Base-by-base conservation (phyloP, 2,329 filamentous ascomycete genomes). In the Trichophyton equinum region DNA sequence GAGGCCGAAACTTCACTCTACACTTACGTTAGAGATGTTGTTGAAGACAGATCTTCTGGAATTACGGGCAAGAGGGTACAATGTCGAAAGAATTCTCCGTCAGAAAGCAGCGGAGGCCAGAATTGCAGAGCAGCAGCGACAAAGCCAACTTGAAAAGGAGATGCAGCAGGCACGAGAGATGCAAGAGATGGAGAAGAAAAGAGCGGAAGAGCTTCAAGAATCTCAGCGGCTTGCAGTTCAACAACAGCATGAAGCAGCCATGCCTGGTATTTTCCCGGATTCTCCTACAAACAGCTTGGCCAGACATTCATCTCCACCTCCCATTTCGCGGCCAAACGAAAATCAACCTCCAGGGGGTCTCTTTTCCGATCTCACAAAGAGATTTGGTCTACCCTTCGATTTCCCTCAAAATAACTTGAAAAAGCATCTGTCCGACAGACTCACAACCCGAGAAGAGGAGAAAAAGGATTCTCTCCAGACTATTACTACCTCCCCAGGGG, bases 71-170 rank as follows among this genome's bases (percentile, higher is more conserved):
- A 89, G 94, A 65, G 94, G 94, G 1, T 97, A 96, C 78, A 97
- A 99, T 66, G 94, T 99, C 44, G 90, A 96, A 69, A 87, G 94
- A 57, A 97, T 99, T 64, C 79, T 99, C 22, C 84, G 89, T 42
- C 87, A 87, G 60, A 95, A 95, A 75, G 90, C 88, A 20, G 88
- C 89, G 1, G 91, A 97, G 72, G 89, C 89, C 4, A 84, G 89
- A 59, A 85, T 97, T 65, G 91, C 90, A 0, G 91, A 96, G 69
- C 87, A 88, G 67, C 85, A 90, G 71, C 82, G 88, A 57, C 85
- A 87, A 68, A 69, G 57, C 30, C 85, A 88, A 40, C 73, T 91
- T 4, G 87, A 88, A 64, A 82, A 84, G 56, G 89, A 95, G 69
- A 83, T 86, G 65, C 82, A 83, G 68, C 80, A 80, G 38, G 83